phyloP scores from a whole-genome alignment of 2,329 filamentous ascomycete genomes.

The Cladosporium sp. region DNA sequence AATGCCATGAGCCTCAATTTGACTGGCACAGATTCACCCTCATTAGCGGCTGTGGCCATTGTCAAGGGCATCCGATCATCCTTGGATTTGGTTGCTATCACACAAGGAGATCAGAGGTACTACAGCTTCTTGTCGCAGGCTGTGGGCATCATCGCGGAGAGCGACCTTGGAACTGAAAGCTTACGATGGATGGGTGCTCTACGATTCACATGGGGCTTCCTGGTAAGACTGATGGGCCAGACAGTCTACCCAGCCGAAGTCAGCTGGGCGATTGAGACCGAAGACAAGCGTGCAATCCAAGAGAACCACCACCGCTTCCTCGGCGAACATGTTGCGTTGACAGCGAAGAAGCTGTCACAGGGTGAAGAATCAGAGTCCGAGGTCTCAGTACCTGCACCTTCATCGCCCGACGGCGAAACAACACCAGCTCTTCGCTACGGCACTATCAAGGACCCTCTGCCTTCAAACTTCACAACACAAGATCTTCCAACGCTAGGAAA shows the following conservation, averaged over 20 bases:
- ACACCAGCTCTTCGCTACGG: constrained; percentile 74
- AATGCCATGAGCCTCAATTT: constrained; percentile 92
- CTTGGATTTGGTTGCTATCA: constrained; percentile 81
- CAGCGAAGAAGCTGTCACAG: constrained; percentile 20
- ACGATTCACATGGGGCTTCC: constrained; percentile 79
- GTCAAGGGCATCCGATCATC: constrained; percentile 84
- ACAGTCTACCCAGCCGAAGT: constrained; percentile 85
- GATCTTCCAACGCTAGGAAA: constrained; percentile 77
- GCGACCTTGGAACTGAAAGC: constrained; percentile 83
- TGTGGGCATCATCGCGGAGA: constrained; percentile 84
- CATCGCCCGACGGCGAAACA: constrained; percentile 26
- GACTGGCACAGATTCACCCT: constrained; percentile 72
- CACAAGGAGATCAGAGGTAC: constrained; percentile 68
- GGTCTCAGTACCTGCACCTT: neutral
- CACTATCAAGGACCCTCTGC: constrained; percentile 71
- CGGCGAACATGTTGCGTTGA: constrained; percentile 25
- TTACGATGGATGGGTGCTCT: constrained; percentile 87
- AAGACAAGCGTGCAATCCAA: constrained; percentile 67
- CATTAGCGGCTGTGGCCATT: constrained; percentile 72
- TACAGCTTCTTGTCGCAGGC: constrained; percentile 90
- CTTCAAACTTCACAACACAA: constrained; percentile 69
- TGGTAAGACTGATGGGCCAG: constrained; percentile 70
- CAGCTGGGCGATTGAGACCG: constrained; percentile 76
- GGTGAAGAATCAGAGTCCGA: constrained; percentile 4
- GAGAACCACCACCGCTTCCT: constrained; percentile 48